These are phyloP conservation scores for Lentinula raphanica DNA, from an alignment of 768 basidiomycete species.

Conservation along the genomic window DNA sequence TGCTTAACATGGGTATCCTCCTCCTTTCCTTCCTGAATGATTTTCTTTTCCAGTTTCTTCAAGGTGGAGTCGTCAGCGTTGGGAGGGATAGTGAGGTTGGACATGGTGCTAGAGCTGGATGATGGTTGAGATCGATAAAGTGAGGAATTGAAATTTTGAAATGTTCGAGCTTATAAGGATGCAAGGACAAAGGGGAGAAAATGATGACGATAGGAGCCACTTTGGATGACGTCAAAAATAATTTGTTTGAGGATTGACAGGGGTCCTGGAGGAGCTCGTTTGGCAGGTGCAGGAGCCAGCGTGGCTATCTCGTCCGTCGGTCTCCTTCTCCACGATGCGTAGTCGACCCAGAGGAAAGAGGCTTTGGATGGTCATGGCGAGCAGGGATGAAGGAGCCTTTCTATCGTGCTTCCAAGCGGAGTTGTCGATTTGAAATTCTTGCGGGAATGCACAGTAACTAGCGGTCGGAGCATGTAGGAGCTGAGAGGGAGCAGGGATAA, in stretches of 20 bases:
- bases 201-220: neutral
- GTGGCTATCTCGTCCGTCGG: neutral
- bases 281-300: neutral
- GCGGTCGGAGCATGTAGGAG: too few relatives aligned
- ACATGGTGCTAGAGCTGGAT: neutral
- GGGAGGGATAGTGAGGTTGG: conserved; percentile 2
- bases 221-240: neutral
- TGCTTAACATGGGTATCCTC: conserved; percentile 39
- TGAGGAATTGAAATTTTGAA: neutral
- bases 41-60: conserved; percentile 34
- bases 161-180: neutral
- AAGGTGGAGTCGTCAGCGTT: conserved; percentile 17
- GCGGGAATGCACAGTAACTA: too few relatives aligned
- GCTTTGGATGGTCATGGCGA: too few relatives aligned
- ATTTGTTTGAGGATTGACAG: neutral
- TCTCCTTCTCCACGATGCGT: neutral
- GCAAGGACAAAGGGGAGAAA: neutral
- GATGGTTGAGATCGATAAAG: neutral
- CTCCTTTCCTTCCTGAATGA: conserved; percentile 35
- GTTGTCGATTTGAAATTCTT: too few relatives aligned
- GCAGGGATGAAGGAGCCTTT: too few relatives aligned
- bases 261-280: neutral
- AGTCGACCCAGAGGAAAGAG: too few relatives aligned
- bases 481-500: too few relatives aligned
- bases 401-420: too few relatives aligned